A percentile compares a stretch with the other conserved stretches of the same genome.
Evolutionary conservation across 768 basidiomycete species (phyloP).

Genomic region (Tulasnella sp.): DNA sequence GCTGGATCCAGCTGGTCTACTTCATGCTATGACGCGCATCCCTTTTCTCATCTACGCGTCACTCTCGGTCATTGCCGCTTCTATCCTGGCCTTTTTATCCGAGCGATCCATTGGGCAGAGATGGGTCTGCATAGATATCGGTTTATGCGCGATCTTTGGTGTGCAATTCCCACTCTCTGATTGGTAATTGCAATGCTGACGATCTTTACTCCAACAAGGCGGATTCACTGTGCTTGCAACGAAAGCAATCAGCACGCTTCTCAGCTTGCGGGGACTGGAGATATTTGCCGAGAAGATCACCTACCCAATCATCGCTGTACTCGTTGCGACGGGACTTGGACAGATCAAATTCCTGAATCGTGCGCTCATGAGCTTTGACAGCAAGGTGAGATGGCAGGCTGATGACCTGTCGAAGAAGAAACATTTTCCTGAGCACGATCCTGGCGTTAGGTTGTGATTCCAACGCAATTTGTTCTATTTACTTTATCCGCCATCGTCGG

Average conservation of each 20-base stretch:
- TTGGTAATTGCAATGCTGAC: not conserved
- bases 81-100: constrained; percentile 52
- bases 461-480: constrained; percentile 90
- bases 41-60: constrained; percentile 67
- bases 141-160: constrained; percentile 57
- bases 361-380: constrained; percentile 86
- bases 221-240: constrained; percentile 91
- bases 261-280: constrained; percentile 65
- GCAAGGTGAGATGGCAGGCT: constrained; percentile 45
- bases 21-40: constrained; percentile 55
- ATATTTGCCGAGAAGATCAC: constrained; percentile 75
- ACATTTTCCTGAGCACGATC: constrained; percentile 8
- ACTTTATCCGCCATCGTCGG: constrained; percentile 87
- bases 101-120: constrained; percentile 48
- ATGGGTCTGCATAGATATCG: constrained; percentile 77
- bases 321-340: constrained; percentile 61
- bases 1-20: constrained; percentile 54
- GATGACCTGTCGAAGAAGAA: not conserved
- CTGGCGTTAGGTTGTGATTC: constrained; percentile 68
- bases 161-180: not conserved
- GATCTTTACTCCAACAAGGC: constrained; percentile 35
- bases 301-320: constrained; percentile 63
- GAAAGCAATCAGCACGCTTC: constrained; percentile 78
- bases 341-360: constrained; percentile 77
- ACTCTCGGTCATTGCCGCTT: constrained; percentile 45